phyloP scores from a whole-genome alignment of 805 yeast genomes.

The Cyberlindnera misumaiensis region DNA sequence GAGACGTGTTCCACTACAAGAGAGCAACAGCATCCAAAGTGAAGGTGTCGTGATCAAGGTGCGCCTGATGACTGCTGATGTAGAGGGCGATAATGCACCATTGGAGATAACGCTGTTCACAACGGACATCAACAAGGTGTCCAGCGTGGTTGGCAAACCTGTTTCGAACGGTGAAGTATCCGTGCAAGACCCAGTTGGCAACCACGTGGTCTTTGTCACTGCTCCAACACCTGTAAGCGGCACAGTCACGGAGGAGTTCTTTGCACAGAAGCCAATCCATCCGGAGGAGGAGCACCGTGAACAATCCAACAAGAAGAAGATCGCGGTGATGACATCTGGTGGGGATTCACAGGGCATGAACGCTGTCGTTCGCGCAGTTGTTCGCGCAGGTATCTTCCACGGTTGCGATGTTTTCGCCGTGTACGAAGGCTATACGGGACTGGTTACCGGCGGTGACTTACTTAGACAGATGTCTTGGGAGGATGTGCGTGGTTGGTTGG shows the following conservation, averaged over 20 bases:
- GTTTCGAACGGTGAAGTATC: constrained; percentile 15
- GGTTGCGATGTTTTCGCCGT: constrained; percentile 91
- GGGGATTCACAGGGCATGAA: constrained; percentile 99
- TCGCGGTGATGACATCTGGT: constrained; percentile 97
- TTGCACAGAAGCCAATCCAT: constrained; percentile 6
- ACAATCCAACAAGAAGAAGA: constrained; percentile 32
- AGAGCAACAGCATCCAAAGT: constrained; percentile 30
- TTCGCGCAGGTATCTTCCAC: constrained; percentile 79
- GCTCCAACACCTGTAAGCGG: constrained; percentile 18
- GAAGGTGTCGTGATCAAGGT: constrained; percentile 43
- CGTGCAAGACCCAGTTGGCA: constrained; percentile 61
- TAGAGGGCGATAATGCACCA: constrained; percentile 23
- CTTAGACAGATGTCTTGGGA: constrained; percentile 83
- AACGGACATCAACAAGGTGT: constrained; percentile 28
- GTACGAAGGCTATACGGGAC: constrained; percentile 92
- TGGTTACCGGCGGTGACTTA: constrained; percentile 76
- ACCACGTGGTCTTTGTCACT: constrained; percentile 33
- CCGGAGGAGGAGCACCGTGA: not conserved
- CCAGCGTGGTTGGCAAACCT: constrained; percentile 14
- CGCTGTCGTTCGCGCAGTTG: constrained; percentile 92
- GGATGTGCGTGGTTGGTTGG: constrained; percentile 90
- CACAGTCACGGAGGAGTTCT: constrained; percentile 11
- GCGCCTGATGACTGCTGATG: constrained; percentile 27
- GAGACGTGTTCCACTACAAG: constrained; percentile 47
- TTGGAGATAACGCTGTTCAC: constrained; percentile 33